Base-by-base conservation (phyloP, 1,284 basidiomycete genomes). In the Tilletia caries region DNA sequence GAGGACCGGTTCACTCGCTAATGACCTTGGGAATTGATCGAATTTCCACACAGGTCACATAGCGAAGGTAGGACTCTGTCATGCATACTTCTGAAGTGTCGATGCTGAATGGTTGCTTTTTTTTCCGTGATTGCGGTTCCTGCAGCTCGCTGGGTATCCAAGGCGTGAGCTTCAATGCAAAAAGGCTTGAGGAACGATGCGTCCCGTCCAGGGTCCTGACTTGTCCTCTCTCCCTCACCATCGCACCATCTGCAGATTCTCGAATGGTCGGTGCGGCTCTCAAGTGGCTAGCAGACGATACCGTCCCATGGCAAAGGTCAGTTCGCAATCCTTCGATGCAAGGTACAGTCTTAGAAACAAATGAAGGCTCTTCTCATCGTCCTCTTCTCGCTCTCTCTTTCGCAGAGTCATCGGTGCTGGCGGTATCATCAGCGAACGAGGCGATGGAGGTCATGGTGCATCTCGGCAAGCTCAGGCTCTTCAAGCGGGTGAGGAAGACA, bases 371-470 rank as follows among this genome's bases (percentile, higher is more conserved):
- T 20, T 25, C 62, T 62, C 13, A 76, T 77, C 68, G 67, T 82
- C 20, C 73, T 76, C 58, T 74, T 73, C 29, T 68, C 41, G 50
- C 67, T 18, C 76, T 81, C 3, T 33, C 58, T 62, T 62, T 62
- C 13, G 79, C 46, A 73, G 81, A 10, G 80, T 83, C 29, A 73
- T 83, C 46, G 68, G 71, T 18, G 68, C 81, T 0, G 73, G 72
- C 15, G 81, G 81, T 1, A 70, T 73, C 32, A 81, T 83, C 65
- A 75, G 79, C 5, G 76, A 79, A 27, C 72, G 81, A n/a, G 81
- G 81, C 13, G 80, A 82, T 67, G 79, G 79, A 15, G 81, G 80
- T 0, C 58, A 70, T 2, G 81, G 76, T 2, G 80, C 80, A 3
- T 48, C 66, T 1, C 18, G 75, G 1, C 81, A 83, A 67, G 81